Conservation (phyloP, 2,329 filamentous ascomycete species). For the Lachnellula hyalina region DNA sequence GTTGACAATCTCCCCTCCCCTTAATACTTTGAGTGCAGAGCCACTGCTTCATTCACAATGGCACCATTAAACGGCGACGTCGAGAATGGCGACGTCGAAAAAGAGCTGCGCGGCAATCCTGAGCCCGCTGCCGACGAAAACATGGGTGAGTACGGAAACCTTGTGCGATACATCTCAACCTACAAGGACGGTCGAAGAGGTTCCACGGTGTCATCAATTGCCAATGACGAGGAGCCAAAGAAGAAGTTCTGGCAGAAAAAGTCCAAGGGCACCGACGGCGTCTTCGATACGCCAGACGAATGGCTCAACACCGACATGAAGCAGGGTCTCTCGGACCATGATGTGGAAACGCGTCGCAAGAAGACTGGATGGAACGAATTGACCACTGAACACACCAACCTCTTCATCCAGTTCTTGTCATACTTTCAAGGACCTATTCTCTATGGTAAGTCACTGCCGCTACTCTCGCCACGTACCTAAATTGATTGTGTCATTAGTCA, state of each 20-base stretch:
- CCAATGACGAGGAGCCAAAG: slow-evolving; percentile 40
- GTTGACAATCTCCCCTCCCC: slow-evolving; percentile 4
- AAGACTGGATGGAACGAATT: slow-evolving; percentile 67
- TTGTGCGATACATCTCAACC: slow-evolving; percentile 63
- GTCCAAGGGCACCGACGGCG: slow-evolving; percentile 34
- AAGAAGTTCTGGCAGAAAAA: slow-evolving; percentile 57
- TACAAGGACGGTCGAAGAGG: slow-evolving; percentile 55
- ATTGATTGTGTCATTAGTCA: slow-evolving; percentile 44
- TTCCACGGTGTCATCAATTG: slow-evolving; percentile 38
- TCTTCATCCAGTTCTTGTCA: slow-evolving; percentile 67
- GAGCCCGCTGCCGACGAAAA: slow-evolving; percentile 20
- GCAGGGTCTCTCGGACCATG: slow-evolving; percentile 51
- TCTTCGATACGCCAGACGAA: slow-evolving; percentile 49
- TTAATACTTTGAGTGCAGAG: neutral
- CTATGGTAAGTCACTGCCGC: slow-evolving; percentile 53
- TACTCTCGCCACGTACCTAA: neutral
- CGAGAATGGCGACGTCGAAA: slow-evolving; percentile 24
- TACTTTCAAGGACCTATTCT: slow-evolving; percentile 74
- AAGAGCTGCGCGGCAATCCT: slow-evolving; percentile 9
- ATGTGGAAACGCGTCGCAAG: slow-evolving; percentile 61
- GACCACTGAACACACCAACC: slow-evolving; percentile 68
- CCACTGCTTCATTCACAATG: slow-evolving; percentile 13
- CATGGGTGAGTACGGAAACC: slow-evolving; percentile 57
- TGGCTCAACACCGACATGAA: slow-evolving; percentile 65
- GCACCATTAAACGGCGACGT: slow-evolving; percentile 18